Base-by-base conservation (phyloP, 495 filamentous ascomycete genomes). In the Aspergillus panamensis region DNA sequence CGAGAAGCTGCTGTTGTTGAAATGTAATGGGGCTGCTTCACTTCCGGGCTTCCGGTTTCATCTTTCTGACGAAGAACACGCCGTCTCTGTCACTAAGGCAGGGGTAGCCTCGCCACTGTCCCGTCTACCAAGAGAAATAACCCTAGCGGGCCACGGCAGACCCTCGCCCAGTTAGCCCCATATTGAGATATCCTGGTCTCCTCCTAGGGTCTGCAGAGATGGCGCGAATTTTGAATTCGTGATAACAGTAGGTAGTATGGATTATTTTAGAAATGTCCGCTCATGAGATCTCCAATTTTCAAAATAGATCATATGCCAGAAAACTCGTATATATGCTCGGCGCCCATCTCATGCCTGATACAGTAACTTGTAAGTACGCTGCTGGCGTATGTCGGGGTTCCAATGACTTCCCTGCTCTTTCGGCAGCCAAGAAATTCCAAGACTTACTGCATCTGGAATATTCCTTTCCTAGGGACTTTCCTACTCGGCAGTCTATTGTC, bases 1-100 rank as follows among this genome's bases (percentile, higher is more conserved):
- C 10, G 33, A 45, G 39, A 51, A 21, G 48, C 29, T 17, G 35
- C 47, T 51, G 35, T 17, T 47, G n/a, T 47, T 52, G 40, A 58
- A 58, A 58, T 48, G 40, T 43, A 49, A 51, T 59, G 62, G 56
- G 50, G 31, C 55, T 47, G 17, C 53, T 51, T 35, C 8, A 16
- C 20, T 64, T 59, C 55, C 62, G 57, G 33, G 48, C 53, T 59
- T 58, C 59, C 62, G 62, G 62, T 65, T 61, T 65, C 62, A 65
- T 59, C 59, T 59, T 51, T 44, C 17, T 43, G 52, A 48, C 62
- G 40, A 61, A 54, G 43, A 58, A 53, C n/a, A 44, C 58, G 53
- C 62, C 52, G 53, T 48, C 52, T 25, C 10, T 35, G 30, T 8
- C 61, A 48, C 62, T 64, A 61, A 61, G 44, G 62, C 58, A 64